Conservation (phyloP, 2,329 filamentous ascomycete genomes). For the Fusarium pseudograminearum region DNA sequence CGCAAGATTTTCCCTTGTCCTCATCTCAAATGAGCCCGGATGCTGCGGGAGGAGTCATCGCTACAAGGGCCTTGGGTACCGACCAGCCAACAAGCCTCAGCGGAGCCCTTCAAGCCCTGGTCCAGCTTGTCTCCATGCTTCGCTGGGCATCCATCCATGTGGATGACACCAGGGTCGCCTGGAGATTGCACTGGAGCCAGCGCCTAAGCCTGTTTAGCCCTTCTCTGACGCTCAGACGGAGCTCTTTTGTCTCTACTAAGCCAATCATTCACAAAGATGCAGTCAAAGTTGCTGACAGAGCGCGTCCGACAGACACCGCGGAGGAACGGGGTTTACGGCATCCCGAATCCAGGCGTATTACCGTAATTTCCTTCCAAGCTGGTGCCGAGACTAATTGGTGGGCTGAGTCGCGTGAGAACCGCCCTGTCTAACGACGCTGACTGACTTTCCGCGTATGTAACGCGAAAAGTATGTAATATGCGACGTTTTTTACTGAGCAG, state of each 20-base stretch:
- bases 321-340: conserved; percentile 46
- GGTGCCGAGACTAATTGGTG: conserved; percentile 41
- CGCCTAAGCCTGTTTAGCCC: conserved; percentile 39
- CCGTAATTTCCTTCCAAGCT: conserved; percentile 45
- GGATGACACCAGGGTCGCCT: conserved; percentile 32
- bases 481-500: conserved; percentile 26
- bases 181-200: conserved; percentile 47
- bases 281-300: conserved; percentile 42
- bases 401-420: conserved; percentile 43
- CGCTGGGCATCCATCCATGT: conserved; percentile 14
- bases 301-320: conserved; percentile 30
- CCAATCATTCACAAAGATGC: conserved; percentile 36
- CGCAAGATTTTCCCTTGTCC: conserved; percentile 35
- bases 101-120: conserved; percentile 34
- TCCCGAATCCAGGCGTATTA: conserved; percentile 45
- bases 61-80: conserved; percentile 45
- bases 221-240: conserved; percentile 42
- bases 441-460: conserved; percentile 29
- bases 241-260: conserved; percentile 26
- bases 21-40: conserved; percentile 41
- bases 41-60: conserved; percentile 47
- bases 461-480: conserved; percentile 5
- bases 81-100: conserved; percentile 41
- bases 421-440: conserved; percentile 28
- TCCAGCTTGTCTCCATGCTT: conserved; percentile 21